phyloP scores from a whole-genome alignment of 345 rosid species.

The Ceriops decandra region DNA sequence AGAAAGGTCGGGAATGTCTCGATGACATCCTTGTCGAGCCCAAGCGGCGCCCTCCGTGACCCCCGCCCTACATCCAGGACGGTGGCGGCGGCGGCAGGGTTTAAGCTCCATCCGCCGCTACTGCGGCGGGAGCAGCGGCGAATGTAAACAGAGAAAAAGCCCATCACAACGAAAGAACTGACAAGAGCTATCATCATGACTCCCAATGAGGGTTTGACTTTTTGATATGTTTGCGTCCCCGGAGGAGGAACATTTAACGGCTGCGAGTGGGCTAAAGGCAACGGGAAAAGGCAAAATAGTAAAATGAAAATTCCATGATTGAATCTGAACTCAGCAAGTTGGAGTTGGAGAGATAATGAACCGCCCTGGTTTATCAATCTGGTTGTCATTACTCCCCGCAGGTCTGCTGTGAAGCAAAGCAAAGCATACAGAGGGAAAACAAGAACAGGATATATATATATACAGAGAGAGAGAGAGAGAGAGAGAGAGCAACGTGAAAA shows the following conservation, averaged over 20 bases:
- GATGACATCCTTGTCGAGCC: constrained; percentile 54
- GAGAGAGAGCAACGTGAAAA: neutral
- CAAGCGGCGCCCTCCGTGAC: constrained; percentile 34
- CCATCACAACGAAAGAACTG: constrained; percentile 50
- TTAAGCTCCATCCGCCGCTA: neutral
- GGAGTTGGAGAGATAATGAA: neutral
- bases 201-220: constrained; percentile 43
- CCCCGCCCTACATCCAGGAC: constrained; percentile 27
- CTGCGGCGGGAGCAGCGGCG: constrained; percentile 41
- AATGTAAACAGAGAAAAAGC: constrained; percentile 61
- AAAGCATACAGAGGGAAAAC: constrained; percentile 3
- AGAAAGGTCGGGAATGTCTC: constrained; percentile 66
- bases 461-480: too few relatives aligned
- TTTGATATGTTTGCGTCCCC: constrained; percentile 2
- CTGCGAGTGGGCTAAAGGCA: constrained; percentile 24
- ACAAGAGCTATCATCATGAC: constrained; percentile 53
- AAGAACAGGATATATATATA: neutral
- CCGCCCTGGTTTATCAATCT: neutral
- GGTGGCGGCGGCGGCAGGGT: neutral
- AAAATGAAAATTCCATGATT: constrained; percentile 19
- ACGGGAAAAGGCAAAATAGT: constrained; percentile 17
- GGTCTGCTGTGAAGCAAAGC: constrained; percentile 12
- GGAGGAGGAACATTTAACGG: constrained; percentile 1
- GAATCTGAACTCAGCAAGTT: neutral
- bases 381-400: neutral